Evolutionary conservation across 139 green algal species (phyloP).

Genomic region (Mychonastes homosphaera): DNA sequence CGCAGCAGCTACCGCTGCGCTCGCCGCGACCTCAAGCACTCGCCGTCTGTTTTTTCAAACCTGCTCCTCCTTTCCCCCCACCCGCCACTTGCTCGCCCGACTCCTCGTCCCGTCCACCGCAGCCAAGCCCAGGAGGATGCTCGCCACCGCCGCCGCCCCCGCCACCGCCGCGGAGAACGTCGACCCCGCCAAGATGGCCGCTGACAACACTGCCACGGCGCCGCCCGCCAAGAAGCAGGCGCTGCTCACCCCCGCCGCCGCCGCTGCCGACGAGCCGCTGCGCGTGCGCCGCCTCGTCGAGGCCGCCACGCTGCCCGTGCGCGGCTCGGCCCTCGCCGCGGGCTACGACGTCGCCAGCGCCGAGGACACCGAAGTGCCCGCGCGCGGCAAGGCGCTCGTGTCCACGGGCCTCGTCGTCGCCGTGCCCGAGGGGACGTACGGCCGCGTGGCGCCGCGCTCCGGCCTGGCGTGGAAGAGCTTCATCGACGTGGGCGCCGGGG

Average conservation of each 20-base stretch:
- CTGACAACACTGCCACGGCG: slow-evolving; percentile 7
- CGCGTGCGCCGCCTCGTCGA: slow-evolving; percentile 78
- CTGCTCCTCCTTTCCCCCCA: too few relatives aligned
- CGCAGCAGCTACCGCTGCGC: too few relatives aligned
- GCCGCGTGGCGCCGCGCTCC: slow-evolving; percentile 85
- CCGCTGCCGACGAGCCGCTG: slow-evolving; percentile 25
- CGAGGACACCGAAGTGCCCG: slow-evolving; percentile 71
- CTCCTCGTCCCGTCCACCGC: too few relatives aligned
- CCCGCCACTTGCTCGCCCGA: too few relatives aligned
- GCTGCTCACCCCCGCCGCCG: not conserved
- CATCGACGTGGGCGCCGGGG: slow-evolving; percentile 92
- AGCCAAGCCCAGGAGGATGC: too few relatives aligned
- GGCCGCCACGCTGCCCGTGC: slow-evolving; percentile 64
- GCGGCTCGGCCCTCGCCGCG: slow-evolving; percentile 71
- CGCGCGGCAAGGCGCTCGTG: slow-evolving; percentile 70
- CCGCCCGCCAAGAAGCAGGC: slow-evolving; percentile 25
- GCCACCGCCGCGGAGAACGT: slow-evolving; percentile 20
- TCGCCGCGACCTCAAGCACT: too few relatives aligned
- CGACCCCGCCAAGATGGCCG: not conserved
- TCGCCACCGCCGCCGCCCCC: too few relatives aligned
- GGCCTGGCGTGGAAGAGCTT: slow-evolving; percentile 92
- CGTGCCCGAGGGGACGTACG: slow-evolving; percentile 86
- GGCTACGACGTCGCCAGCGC: slow-evolving; percentile 91
- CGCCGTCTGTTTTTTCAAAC: too few relatives aligned
- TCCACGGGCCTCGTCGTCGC: slow-evolving; percentile 83